Evolutionary conservation across 345 rosid genomes (phyloP).

Genomic region (Citrus maxima): DNA sequence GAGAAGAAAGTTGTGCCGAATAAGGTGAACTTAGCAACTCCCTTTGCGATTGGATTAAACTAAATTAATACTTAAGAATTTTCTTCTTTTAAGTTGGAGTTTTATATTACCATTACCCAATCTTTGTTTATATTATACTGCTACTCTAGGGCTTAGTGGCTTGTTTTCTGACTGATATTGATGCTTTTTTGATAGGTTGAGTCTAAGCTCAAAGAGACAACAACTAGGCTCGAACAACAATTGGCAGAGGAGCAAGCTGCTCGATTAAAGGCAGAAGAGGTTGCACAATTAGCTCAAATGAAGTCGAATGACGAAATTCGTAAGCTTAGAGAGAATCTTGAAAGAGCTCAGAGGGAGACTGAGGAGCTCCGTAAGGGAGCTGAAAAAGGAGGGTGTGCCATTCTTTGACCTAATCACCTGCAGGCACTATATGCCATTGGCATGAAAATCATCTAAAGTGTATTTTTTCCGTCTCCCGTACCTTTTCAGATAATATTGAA

Average conservation of each 20-base stretch:
- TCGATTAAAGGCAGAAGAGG: constrained; percentile 60
- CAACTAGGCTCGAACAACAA: constrained; percentile 57
- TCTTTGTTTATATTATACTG: background rate
- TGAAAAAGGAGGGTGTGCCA: no score
- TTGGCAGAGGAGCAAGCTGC: constrained; percentile 81
- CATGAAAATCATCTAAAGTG: no score
- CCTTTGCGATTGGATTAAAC: background rate
- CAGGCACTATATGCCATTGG: no score
- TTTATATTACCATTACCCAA: background rate
- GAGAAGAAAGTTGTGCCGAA: background rate
- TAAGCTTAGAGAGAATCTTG: constrained; percentile 67
- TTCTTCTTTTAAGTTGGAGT: background rate
- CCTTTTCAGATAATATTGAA: background rate
- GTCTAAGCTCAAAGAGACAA: constrained; percentile 59
- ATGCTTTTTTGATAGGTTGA: no score
- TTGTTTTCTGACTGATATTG: background rate
- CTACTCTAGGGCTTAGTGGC: background rate
- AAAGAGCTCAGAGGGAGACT: constrained; percentile 59
- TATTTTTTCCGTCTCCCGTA: no score
- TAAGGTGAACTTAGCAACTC: background rate
- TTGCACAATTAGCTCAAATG: constrained; percentile 48
- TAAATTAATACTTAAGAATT: background rate
- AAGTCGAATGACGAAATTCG: constrained; percentile 68
- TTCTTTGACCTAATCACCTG: no score
- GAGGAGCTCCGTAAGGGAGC: constrained; percentile 14